Evolutionary conservation across 2,329 filamentous ascomycete genomes (phyloP).

Genomic region (Xylaria sp.): DNA sequence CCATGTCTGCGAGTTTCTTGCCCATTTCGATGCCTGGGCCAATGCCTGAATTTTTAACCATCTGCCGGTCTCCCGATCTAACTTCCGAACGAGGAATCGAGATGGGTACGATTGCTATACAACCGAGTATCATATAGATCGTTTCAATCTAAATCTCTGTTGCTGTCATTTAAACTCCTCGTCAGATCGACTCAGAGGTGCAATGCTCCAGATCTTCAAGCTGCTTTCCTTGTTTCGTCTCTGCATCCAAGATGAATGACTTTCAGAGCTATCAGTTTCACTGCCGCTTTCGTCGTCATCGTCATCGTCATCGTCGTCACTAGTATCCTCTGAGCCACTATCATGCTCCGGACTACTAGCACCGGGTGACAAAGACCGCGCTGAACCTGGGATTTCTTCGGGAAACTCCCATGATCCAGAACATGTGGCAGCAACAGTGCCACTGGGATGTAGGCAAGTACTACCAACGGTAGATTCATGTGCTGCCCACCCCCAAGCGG

Average conservation of each 20-base stretch:
- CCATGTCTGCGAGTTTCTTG: constrained; percentile 8
- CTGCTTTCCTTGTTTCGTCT: constrained; percentile 38
- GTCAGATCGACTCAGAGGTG: constrained; percentile 7
- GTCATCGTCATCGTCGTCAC: not conserved
- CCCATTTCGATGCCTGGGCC: constrained; percentile 1
- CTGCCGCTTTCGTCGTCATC: constrained; percentile 5
- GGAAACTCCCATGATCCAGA: constrained; percentile 47
- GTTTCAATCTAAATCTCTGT: not conserved
- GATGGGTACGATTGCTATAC: not conserved
- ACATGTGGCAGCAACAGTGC: constrained; percentile 52
- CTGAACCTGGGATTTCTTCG: constrained; percentile 16
- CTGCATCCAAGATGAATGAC: constrained; percentile 24
- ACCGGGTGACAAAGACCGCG: not conserved
- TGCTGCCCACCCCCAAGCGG: constrained; percentile 47
- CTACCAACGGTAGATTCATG: constrained; percentile 42
- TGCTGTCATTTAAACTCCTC: not conserved
- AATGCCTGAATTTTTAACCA: not conserved
- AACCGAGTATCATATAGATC: constrained; percentile 18
- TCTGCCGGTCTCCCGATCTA: not conserved
- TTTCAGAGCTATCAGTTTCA: constrained; percentile 7
- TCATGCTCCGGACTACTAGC: not conserved
- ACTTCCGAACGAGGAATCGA: not conserved
- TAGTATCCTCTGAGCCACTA: constrained; percentile 1
- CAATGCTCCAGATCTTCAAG: constrained; percentile 43
- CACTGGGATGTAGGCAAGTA: constrained; percentile 47